Base-by-base conservation (phyloP, 2,329 filamentous ascomycete species). In the Diaporthe citriasiana region DNA sequence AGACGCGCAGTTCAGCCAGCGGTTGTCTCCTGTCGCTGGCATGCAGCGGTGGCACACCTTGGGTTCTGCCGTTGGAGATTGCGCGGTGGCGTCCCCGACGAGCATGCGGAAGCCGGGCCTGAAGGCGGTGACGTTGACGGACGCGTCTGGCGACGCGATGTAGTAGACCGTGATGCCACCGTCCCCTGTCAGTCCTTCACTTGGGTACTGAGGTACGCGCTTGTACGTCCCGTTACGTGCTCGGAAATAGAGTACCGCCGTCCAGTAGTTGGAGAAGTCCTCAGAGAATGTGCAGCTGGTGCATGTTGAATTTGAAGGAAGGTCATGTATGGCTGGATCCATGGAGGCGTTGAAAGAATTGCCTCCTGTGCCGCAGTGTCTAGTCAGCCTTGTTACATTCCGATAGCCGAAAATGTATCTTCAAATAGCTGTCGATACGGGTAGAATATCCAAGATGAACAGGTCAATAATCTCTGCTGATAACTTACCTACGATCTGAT, bases 401-500 rank as follows among this genome's bases (percentile, higher is more conserved):
- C 10, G 27, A 7, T 35, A 19, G 19, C 17, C 9, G 19, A 35
- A 4, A 1, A 38, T 7, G 17, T 1, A 10, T 25, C 5, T 1
- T 9, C 6, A 3, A 25, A 25, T 9, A 27, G 38, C 5, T 65
- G 4, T n/a, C 5, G 3, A 6, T 25, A 1, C 15, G 3, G 3
- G 15, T 17, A 17, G 4, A 6, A 25, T 4, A 50, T 15, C 9
- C 9, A 35, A 19, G 2, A 3, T 19, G 30, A 8, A 3, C 6
- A 17, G 47, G 4, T 7, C 4, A 13, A n/a, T n/a, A 53, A 45
- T 6, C 1, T 38, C 1, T 5, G 8, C 3, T 13, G 1, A 25
- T 22, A 4, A 73, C 72, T 55, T 45, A 71, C 72, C 89, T 71
- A 88, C 85, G 74, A 91, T 87, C 55, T 87, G 88, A 78, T 91